Base-by-base conservation (phyloP, 345 rosid genomes). In the Nasturtium officinale region DNA sequence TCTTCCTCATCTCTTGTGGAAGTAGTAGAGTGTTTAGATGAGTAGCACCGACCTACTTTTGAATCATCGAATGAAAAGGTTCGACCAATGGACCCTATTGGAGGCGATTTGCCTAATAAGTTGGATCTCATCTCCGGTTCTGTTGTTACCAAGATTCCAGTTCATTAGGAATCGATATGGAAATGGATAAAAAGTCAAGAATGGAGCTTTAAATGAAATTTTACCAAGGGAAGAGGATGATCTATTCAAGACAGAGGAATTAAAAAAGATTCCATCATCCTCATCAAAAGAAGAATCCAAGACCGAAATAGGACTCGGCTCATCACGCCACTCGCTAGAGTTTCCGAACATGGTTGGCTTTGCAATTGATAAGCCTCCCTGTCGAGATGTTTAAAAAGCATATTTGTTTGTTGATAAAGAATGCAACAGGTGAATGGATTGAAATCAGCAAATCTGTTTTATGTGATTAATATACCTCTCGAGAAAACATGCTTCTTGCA, bases 261-360 rank as follows among this genome's bases (percentile, higher is more conserved):
- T 84, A 16, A 76, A 77, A 65, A 77, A 73, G 65, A 67, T 54
- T 76, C 33, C 80, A 66, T 82, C 87, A 64, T 85, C 89, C 30
- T 89, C 90, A 67, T 84, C 86, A 11, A 78, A 86, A 17, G 83
- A 81, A 5, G 81, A 78, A 37, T 86, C 90, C 61, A 87, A 61
- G 74, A 87, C 92, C 7, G 90, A 87, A 46, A 73, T 58, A 15
- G 90, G 90, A 71, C 89, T 87, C 16, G 89, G 96, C 38, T 85
- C 90, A 77, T 85, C 82, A 25, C 66, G 85, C 83, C 83, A 85
- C 75, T 82, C 88, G 2, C 61, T 72, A 12, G 73, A 47, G 73
- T 56, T 78, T 77, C 76, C 56, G 0, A 72, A 69, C 32, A 77
- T 53, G 73, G 67, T 78, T 46, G 53, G 46, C 63, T 32, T 77